Evolutionary conservation across 169 alveolate species (phyloP), one percentile per base, ranked within the genome.

Genomic region (Plasmodium yoelii): DNA sequence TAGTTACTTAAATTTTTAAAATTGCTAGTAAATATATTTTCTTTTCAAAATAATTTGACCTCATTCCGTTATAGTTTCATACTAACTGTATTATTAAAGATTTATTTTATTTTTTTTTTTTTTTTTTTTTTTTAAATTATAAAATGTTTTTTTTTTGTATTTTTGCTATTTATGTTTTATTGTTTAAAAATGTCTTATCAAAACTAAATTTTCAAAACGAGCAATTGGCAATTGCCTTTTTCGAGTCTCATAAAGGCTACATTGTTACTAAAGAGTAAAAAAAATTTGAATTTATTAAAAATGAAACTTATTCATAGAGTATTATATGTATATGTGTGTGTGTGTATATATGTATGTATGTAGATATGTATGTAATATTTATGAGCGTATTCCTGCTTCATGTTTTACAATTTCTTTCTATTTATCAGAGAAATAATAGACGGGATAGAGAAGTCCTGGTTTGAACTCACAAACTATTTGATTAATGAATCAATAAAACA

Each of bases 361-460:
- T 22, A 24, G 13, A 59, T 22, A 22, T 42, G 51, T 46, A 47
- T 68, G 34, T 68, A 13, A 3, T 12, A 19, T 13, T 47, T 46
- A 19, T 22, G 0, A 9, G 8, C 2, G 1, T 13, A 8, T 69
- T n/a, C 18, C 5, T 19, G 8, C 9, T 6, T 57, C 8, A 18
- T 10, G 2, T 13, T 46, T 18, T 59, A 56, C 8, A 34, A 10
- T 22, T 64, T 60, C 28, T 65, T 59, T n/a, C 26, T 51, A 34
- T 59, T 59, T 68, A 19, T 19, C 51, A 77, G 89, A 44, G 89
- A 77, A 49, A 46, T 77, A 77, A 39, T 77, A 44, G 89, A 77
- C 26, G 80, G 89, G 1, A 64, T 77, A 64, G 89, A 77, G 46
- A 77, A 77, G 39, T 77, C 80, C 60, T 77, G 89, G 89, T 77